phyloP scores from a whole-genome alignment of 495 filamentous ascomycete genomes.

The Tirmania nivea region DNA sequence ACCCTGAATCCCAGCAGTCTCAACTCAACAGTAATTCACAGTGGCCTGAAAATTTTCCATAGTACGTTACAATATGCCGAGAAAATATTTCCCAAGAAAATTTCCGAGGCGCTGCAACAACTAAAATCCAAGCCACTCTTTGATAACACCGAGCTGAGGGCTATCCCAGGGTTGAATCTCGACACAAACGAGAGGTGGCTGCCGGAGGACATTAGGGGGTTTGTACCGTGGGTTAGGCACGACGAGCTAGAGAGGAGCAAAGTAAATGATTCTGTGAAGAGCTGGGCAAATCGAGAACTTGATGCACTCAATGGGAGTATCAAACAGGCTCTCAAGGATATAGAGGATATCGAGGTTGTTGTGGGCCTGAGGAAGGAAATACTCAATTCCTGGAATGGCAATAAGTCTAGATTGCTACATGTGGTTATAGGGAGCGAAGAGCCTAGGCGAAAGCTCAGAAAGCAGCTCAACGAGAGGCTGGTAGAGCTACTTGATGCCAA shows the following conservation, averaged over 20 bases:
- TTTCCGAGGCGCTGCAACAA: conserved; percentile 45
- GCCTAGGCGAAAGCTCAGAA: conserved; percentile 30
- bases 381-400: conserved; percentile 46
- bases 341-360: conserved; percentile 41
- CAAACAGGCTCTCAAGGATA: conserved; percentile 30
- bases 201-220: conserved; percentile 59
- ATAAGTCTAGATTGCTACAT: background rate
- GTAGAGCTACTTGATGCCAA: conserved; percentile 35
- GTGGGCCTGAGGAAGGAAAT: conserved; percentile 46
- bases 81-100: conserved; percentile 43
- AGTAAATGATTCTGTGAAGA: conserved; percentile 39
- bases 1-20: conserved; percentile 18
- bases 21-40: conserved; percentile 31
- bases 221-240: conserved; percentile 74
- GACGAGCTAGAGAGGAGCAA: conserved; percentile 50
- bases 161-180: conserved; percentile 49
- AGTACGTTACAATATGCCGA: conserved; percentile 59
- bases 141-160: conserved; percentile 40
- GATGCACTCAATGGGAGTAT: conserved; percentile 38
- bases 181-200: conserved; percentile 68
- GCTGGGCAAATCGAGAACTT: conserved; percentile 57
- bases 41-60: conserved; percentile 48
- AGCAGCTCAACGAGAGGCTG: conserved; percentile 43
- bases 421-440: background rate
- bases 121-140: conserved; percentile 51